Base-by-base conservation (phyloP, 2,329 filamentous ascomycete species). In the Periconia digitata region DNA sequence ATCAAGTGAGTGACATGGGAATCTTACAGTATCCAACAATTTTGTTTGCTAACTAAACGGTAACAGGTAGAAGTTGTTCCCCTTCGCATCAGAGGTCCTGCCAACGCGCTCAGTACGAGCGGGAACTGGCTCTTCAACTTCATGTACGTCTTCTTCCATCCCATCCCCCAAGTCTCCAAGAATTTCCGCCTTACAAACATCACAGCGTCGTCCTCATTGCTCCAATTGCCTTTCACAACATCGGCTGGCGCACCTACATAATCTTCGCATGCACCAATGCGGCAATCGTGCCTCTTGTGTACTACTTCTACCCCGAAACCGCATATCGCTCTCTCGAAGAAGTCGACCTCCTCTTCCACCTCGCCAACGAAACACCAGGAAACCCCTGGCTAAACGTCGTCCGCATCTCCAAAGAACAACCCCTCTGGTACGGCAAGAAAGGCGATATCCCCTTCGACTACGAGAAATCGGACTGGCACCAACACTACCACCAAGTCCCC, bases 31-130 rank as follows among this genome's bases (percentile, higher is more conserved):
- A n/a, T n/a, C n/a, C n/a, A n/a, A n/a, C n/a, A n/a, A n/a, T n/a
- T n/a, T n/a, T n/a, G n/a, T 32, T 6, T 12, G n/a, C 27, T 32
- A 15, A 32, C 27, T 15, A 32, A 5, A n/a, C n/a, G 27, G 27
- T 4, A 15, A 32, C 12, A 32, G 27, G 90, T 90, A 66, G 90
- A 95, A 77, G 86, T 94, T 72, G 95, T 88, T 79, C 90, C 90
- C 44, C 81, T 95, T 47, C 87, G 89, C 54, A 92, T 95, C 73
- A 87, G 91, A 65, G 89, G 90, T 20, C 87, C 89, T 52, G 90
- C 90, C 75, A 90, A 95, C 51, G 90, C 82, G 60, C 80, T 95
- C 37, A 92, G 90, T 41, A 95, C 90, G 10, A 88, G 90, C 59
- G 91, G 87, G 68, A 95, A 95, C 82, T 95, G 90, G 90, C 80